Evolutionary conservation across 2,329 filamentous ascomycete genomes (phyloP), one percentile per base, ranked within the genome.

Genomic region (Calcarisporium arbuscula): DNA sequence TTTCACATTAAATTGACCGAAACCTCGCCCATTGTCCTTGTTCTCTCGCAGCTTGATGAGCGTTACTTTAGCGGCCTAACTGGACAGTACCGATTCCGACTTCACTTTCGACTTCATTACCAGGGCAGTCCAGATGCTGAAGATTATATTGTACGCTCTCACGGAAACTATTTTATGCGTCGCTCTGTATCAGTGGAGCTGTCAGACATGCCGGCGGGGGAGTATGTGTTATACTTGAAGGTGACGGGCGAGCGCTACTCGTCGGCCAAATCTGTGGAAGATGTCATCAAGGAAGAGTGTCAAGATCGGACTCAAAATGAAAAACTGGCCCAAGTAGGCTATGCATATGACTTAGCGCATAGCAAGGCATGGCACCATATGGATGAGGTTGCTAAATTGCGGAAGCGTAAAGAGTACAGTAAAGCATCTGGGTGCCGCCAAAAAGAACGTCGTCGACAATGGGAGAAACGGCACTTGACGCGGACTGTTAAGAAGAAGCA

Each of bases 31-130:
- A 60, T 80, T 3, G 70, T 80, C 14, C 52, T 81, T 4, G 72
- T 77, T 1, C 61, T 81, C 2, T 74, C 74, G 5, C 76, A 82
- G 54, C 68, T 81, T 14, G 76, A 82, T 47, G 62, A 66, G 20
- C 64, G 77, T 16, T 82, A 80, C 50, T 82, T 77, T 51, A 68
- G 68, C 40, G 77, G 76, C 4, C 63, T 81, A 1, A 60, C 70
- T 21, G 77, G 77, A 8, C 72, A 78, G 49, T 81, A 80, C 43
- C 52, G 41, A 20, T 72, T 68, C 51, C 60, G 62, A 14, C 54
- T 72, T 5, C 61, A 70, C 45, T 76, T 62, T 60, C 61, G 72
- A 7, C 51, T 77, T 3, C 71, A 77, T 39, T 40, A 52, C 19
- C 57, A 67, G 21, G 65, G 64, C n/a, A 56, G 62, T 4, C 65